Evolutionary conservation across 345 rosid genomes (phyloP).

Genomic region (Melaleuca alternifolia): DNA sequence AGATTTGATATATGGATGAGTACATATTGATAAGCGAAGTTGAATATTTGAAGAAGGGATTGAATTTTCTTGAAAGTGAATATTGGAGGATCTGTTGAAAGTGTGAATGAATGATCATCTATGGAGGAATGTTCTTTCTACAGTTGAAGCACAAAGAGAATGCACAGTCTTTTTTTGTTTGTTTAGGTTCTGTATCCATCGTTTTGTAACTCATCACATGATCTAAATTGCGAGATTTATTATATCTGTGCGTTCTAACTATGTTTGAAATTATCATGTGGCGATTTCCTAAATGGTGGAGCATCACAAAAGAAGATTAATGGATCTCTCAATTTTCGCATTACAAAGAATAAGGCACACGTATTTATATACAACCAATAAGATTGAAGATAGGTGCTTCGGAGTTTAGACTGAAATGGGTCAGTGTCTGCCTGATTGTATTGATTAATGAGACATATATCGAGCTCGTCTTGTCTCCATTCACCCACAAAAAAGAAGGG

Average conservation of each 20-base stretch:
- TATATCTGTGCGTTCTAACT: neutral
- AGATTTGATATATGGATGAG: neutral
- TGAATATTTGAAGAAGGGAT: neutral
- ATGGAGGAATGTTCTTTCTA: neutral
- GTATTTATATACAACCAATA: neutral
- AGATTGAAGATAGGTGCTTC: constrained; percentile 5
- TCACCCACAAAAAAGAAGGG: neutral
- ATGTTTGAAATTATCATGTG: neutral
- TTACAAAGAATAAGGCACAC: neutral
- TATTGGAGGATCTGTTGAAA: neutral
- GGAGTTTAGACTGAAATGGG: constrained; percentile 7
- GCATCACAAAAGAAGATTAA: neutral
- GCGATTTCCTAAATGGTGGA: neutral
- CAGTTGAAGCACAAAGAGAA: neutral
- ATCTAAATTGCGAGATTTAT: neutral
- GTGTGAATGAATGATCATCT: neutral
- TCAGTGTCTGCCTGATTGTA: constrained; percentile 14
- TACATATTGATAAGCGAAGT: neutral
- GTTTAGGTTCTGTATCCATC: neutral
- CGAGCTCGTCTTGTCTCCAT: neutral
- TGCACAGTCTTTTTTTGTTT: neutral
- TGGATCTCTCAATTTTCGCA: neutral
- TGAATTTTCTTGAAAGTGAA: neutral
- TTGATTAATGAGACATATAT: neutral
- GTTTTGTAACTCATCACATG: neutral